These are phyloP conservation scores for Rugonectria rugulosa DNA, from an alignment of 2,329 filamentous ascomycete species.

Conservation along the genomic window DNA sequence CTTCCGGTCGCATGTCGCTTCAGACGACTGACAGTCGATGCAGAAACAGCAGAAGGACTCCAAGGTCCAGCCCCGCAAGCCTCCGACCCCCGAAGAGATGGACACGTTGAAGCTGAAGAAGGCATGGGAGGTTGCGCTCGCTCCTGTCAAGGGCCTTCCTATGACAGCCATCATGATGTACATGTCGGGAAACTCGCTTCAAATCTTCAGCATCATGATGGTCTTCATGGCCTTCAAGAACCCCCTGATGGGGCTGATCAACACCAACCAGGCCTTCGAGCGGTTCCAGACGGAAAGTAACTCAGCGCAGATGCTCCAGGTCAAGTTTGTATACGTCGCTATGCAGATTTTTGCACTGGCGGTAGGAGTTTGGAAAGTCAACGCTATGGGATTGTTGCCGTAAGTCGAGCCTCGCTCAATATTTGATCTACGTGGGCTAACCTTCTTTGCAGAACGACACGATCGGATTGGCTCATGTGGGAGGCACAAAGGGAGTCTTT, in stretches of 20 bases:
- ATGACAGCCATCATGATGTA: slow-evolving; percentile 99
- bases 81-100: slow-evolving; percentile 83
- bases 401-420: slow-evolving; percentile 54
- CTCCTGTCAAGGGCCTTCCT: slow-evolving; percentile 89
- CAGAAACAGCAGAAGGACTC: slow-evolving; percentile 61
- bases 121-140: slow-evolving; percentile 96
- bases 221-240: slow-evolving; percentile 99
- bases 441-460: slow-evolving; percentile 73
- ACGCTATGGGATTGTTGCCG: slow-evolving; percentile 94
- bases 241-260: slow-evolving; percentile 83
- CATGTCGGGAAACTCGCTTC: slow-evolving; percentile 98
- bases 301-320: slow-evolving; percentile 74
- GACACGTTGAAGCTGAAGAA: slow-evolving; percentile 98
- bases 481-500: slow-evolving; percentile 76
- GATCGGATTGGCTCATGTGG: slow-evolving; percentile 98
- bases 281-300: slow-evolving; percentile 88
- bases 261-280: slow-evolving; percentile 87
- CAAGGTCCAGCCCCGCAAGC: slow-evolving; percentile 64
- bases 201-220: slow-evolving; percentile 99
- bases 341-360: slow-evolving; percentile 87
- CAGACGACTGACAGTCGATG: slow-evolving; percentile 11
- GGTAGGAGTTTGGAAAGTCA: slow-evolving; percentile 94
- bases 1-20: not conserved
- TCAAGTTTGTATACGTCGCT: slow-evolving; percentile 86
- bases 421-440: slow-evolving; percentile 16